Evolutionary conservation across 2,329 filamentous ascomycete species (phyloP).

Genomic region (Aspergillus versicolor): DNA sequence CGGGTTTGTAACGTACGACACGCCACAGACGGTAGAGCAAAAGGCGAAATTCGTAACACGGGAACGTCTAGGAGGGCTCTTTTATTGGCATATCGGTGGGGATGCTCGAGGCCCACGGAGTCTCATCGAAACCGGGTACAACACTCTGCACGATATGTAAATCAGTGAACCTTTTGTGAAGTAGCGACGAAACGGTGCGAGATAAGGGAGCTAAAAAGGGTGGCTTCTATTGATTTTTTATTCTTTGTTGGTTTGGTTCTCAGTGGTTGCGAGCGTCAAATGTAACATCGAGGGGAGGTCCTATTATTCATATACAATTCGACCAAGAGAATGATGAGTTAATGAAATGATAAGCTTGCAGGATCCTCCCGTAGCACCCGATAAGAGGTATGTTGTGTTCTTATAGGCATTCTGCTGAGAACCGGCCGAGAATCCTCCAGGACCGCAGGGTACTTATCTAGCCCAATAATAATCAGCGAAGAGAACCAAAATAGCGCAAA

Average conservation of each 20-base stretch:
- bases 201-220: background rate
- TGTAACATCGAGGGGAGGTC: background rate
- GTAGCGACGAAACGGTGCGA: background rate
- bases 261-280: background rate
- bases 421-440: background rate
- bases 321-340: background rate
- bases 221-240: background rate
- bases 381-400: background rate
- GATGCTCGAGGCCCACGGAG: slow-evolving; percentile 62
- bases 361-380: background rate
- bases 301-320: background rate
- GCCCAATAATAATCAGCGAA: background rate
- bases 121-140: slow-evolving; percentile 60
- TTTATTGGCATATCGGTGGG: slow-evolving; percentile 77
- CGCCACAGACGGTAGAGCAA: slow-evolving; percentile 69
- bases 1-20: slow-evolving; percentile 79
- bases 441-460: slow-evolving; percentile 1
- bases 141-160: slow-evolving; percentile 50
- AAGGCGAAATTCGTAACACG: slow-evolving; percentile 74
- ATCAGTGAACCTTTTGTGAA: background rate
- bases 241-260: background rate
- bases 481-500: background rate
- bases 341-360: slow-evolving; percentile 8
- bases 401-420: background rate
- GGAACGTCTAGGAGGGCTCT: slow-evolving; percentile 70